Base-by-base conservation (phyloP, 352 stramenopile species). In the Lagenidium sp. region DNA sequence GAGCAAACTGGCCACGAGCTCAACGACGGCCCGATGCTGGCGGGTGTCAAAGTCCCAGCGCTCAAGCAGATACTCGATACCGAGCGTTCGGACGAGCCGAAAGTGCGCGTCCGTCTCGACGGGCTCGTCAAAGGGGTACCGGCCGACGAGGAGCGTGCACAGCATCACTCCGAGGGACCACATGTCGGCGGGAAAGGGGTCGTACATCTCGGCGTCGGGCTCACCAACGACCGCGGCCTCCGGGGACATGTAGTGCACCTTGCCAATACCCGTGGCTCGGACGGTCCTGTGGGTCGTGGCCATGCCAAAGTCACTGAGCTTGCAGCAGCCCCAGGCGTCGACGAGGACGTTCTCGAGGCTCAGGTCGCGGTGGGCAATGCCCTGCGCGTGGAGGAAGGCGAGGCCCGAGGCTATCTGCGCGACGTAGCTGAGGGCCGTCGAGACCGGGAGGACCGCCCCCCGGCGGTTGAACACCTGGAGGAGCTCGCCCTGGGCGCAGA, bases 81-180 rank as follows among this genome's bases (percentile, higher is more conserved):
- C 77, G 41, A 81, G 69, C 26, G 74, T 62, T 26, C 60, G 52
- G 15, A 89, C 50, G 32, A 86, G 52, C 6, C 63, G 40, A 37
- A 82, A 87, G 31, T 78, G 64, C 31, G 68, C 56, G 44, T 89
- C 74, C 8, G 47, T 57, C 2, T 68, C 69, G 18, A 72, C 47
- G 2, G 77, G 61, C 26, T 84, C 66, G 7, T 55, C 47, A 50
- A 85, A 85, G 23, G 77, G 77, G 53, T 86, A 86, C 28, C 65
- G 58, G 0, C 68, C 73, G 0, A 68, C 72, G 26, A 90, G 36
- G 48, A 93, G 80, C 26, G 76, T 65, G 53, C 87, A 72, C 15
- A 92, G 53, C 51, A 92, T 85, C 45, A 92, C 76, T 11, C 80
- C 80, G 11, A 92, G 68, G 16, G 80, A 82, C 80, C 80, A 92